A percentile compares a stretch with the other conserved stretches of the same genome.
Evolutionary conservation across 495 filamentous ascomycete species (phyloP).

Genomic region (Aspergillus olivimuriae): DNA sequence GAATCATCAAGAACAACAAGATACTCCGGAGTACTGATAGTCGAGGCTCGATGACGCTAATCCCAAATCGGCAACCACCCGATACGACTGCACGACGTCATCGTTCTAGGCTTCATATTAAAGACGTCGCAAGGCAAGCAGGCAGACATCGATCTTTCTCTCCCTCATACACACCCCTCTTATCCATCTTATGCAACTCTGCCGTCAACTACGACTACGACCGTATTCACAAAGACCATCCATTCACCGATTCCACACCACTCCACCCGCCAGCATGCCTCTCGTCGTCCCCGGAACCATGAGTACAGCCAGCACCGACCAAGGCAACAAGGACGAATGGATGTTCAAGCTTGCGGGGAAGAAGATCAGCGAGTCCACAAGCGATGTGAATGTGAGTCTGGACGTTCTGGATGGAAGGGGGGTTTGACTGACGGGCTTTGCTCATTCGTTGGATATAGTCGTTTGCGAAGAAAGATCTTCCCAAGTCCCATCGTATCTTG

Average conservation of each 20-base stretch:
- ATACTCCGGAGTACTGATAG: no score
- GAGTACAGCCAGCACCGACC: slow-evolving; percentile 32
- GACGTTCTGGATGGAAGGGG: no score
- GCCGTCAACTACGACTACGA: no score
- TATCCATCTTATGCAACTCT: background rate
- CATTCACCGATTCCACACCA: background rate
- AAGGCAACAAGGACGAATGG: slow-evolving; percentile 55
- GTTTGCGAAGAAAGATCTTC: slow-evolving; percentile 71
- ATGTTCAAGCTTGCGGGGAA: slow-evolving; percentile 69
- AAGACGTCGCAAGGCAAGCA: no score
- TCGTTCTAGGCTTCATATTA: background rate
- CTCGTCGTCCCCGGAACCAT: slow-evolving; percentile 68
- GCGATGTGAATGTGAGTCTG: slow-evolving; percentile 44
- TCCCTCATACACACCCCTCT: background rate
- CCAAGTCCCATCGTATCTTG: slow-evolving; percentile 59
- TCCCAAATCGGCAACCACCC: no score
- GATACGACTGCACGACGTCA: background rate
- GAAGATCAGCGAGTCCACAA: slow-evolving; percentile 48
- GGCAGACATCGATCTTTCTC: background rate
- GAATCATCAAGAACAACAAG: no score
- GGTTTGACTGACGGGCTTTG: no score
- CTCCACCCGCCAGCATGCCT: slow-evolving; percentile 56
- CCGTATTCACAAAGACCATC: background rate
- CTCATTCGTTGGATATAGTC: no score
- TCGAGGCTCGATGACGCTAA: no score